A percentile compares a stretch with the other conserved stretches of the same genome.
Evolutionary conservation across 164 flowering plant genomes (phyloP).

Genomic region (Piper longum): DNA sequence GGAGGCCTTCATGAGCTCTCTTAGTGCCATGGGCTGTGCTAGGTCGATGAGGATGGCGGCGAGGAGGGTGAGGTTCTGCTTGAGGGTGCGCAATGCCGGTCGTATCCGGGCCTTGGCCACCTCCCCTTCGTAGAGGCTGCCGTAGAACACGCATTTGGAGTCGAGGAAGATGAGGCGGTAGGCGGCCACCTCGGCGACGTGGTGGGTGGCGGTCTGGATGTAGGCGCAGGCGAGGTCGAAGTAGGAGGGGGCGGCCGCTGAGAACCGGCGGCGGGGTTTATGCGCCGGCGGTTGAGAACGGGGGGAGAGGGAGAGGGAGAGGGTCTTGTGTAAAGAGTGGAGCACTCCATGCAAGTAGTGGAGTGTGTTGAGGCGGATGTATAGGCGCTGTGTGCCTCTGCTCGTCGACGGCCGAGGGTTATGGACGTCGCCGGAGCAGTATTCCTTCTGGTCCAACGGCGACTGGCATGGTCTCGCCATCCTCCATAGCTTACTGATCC

Average conservation of each 20-base stretch:
- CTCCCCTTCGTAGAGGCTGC: conserved; percentile 43
- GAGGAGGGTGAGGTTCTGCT: conserved; percentile 73
- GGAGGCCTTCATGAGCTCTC: conserved; percentile 75
- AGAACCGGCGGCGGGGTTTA: conserved; percentile 7
- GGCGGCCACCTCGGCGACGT: conserved; percentile 80
- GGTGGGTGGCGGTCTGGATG: conserved; percentile 42
- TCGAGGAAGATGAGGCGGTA: conserved; percentile 80
- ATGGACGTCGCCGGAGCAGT: conserved; percentile 22
- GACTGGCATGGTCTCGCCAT: conserved; percentile 46
- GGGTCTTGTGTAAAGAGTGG: conserved; percentile 56
- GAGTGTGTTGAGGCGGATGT: conserved; percentile 86
- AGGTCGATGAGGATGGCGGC: conserved; percentile 47
- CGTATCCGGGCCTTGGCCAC: conserved; percentile 56
- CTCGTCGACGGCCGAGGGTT: conserved; percentile 86
- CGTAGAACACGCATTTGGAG: conserved; percentile 55
- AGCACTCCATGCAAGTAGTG: conserved; percentile 53
- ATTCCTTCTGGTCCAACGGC: conserved; percentile 8
- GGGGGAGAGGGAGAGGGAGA: conserved; percentile 40
- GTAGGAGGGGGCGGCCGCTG: conserved; percentile 25
- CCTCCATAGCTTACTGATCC: conserved; percentile 44
- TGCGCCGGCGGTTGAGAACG: conserved; percentile 13
- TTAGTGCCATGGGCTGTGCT: conserved; percentile 61
- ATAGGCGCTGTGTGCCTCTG: conserved; percentile 90
- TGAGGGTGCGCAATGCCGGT: conserved; percentile 63
- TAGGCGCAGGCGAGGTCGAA: conserved; percentile 42